Percentiles rank a stretch among this genome's conserved stretches.
phyloP scores from a whole-genome alignment of 163 green algal species.

The Prototheca cutis region DNA sequence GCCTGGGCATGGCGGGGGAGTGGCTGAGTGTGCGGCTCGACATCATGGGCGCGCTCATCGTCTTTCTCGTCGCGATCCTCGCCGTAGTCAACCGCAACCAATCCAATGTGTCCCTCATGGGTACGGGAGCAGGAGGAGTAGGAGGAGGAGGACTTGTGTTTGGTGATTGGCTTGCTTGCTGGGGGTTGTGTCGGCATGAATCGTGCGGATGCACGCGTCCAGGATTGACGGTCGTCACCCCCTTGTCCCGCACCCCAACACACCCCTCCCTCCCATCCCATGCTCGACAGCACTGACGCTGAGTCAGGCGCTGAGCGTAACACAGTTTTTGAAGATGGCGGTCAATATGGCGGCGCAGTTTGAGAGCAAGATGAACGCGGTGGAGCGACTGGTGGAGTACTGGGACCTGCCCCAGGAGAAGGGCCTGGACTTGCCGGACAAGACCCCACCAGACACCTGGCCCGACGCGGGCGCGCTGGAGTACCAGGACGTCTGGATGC shows the following conservation, averaged over 20 bases:
- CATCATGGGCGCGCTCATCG: conserved; percentile 46
- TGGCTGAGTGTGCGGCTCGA: conserved; percentile 83
- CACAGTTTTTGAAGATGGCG: conserved; percentile 67
- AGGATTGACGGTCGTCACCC: no score
- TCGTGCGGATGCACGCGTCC: no score
- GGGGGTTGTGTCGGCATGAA: no score
- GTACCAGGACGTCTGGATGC: conserved; percentile 55
- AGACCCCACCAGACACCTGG: conserved; percentile 26
- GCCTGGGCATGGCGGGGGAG: conserved; percentile 53
- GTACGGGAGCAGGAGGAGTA: no score
- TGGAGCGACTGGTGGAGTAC: conserved; percentile 76
- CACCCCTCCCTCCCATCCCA: no score
- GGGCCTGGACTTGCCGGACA: conserved; percentile 9
- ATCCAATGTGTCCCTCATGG: conserved; percentile 36
- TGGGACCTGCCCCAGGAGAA: conserved; percentile 36
- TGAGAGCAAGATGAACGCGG: conserved; percentile 83
- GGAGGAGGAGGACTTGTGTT: no score
- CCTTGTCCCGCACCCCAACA: no score
- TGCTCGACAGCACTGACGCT: conserved; percentile 22
- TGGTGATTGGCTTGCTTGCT: no score
- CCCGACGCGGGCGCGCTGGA: conserved; percentile 52
- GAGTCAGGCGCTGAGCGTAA: conserved; percentile 62
- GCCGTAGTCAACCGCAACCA: conserved; percentile 37
- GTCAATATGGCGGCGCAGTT: conserved; percentile 65
- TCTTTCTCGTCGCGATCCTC: conserved; percentile 52